A percentile compares a stretch with the other conserved stretches of the same genome.
phyloP scores from a whole-genome alignment of 2,329 filamentous ascomycete genomes.

The Didymella arachidicola region DNA sequence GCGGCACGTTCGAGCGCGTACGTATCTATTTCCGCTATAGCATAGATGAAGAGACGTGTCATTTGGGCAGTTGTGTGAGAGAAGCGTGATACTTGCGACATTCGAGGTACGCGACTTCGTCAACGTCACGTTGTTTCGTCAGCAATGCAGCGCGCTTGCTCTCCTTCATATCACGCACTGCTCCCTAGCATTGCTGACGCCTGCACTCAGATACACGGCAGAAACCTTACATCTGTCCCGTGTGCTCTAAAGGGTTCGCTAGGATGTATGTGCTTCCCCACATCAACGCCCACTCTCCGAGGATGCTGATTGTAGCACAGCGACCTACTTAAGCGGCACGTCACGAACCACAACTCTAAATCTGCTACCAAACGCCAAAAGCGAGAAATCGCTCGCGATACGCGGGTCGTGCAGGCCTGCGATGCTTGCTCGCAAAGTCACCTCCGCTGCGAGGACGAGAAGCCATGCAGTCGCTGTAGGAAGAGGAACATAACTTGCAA shows the following conservation, averaged over 20 bases:
- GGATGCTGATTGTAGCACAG: slow-evolving; percentile 29
- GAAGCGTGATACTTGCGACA: neutral
- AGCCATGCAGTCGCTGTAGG: slow-evolving; percentile 61
- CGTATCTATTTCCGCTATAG: slow-evolving; percentile 19
- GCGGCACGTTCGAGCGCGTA: slow-evolving; percentile 61
- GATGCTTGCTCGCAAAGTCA: slow-evolving; percentile 61
- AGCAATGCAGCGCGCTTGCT: neutral
- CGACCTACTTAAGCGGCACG: slow-evolving; percentile 62
- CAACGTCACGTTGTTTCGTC: neutral
- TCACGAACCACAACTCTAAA: slow-evolving; percentile 54
- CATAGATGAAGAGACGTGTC: neutral
- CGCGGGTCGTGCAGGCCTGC: slow-evolving; percentile 56
- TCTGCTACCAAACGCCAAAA: slow-evolving; percentile 41
- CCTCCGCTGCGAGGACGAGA: slow-evolving; percentile 63
- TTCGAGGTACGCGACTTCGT: neutral
- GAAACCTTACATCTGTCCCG: slow-evolving; percentile 56
- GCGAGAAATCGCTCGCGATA: slow-evolving; percentile 37
- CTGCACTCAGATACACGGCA: slow-evolving; percentile 48
- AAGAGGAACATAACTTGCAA: slow-evolving; percentile 59
- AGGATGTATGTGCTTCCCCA: slow-evolving; percentile 47
- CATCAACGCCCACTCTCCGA: neutral
- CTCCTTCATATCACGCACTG: neutral
- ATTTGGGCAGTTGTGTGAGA: neutral
- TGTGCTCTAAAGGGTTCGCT: slow-evolving; percentile 58
- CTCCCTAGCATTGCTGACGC: slow-evolving; percentile 18